Base-by-base conservation (phyloP, 257 asterid genomes). In the Nicotiana undulata region DNA sequence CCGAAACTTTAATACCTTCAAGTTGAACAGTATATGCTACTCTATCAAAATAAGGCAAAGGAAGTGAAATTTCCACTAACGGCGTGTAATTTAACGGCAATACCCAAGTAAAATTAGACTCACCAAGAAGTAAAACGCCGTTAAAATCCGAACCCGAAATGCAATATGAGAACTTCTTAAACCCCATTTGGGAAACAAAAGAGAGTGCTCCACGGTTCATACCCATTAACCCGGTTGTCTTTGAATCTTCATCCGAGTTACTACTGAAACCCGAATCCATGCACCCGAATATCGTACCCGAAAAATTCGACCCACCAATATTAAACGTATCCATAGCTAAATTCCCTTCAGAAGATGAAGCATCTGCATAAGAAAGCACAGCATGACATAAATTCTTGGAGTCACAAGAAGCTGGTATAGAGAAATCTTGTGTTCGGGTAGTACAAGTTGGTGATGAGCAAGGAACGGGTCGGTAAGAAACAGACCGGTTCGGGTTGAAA, bases 201-300 rank as follows among this genome's bases (percentile, higher is more conserved):
- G 98, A 93, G 0, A 93, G 90, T 1, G 93, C 82, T 4, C 98
- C 99, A 49, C 98, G 95, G 83, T 95, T 93, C 99, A 95, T 95
- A 31, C 99, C 98, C 90, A 94, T 90, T 46, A 94, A 81, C 86
- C 98, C 98, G 85, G 97, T 90, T 0, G 98, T 92, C 81, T 93
- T 93, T 13, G 86, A 53, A 20, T 93, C 97, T 55, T 93, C 98
- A 20, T 85, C 97, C 5, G 91, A 51, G n/a, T 89, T 88, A 34
- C 84, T 90, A 79, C 90, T 93, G 59, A 83, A 90, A 64, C 97
- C 94, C 76, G 97, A 93, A 78, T 93, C 94, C 98, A 94, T 93
- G 37, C 94, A 94, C 84, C 98, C 98, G 84, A 94, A 93, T 31
- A 90, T 79, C 44, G 91, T 91, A 11, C 80, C 91, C 59, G 90